Percentiles rank a stretch among this genome's conserved stretches.
Conservation (phyloP, 2,329 filamentous ascomycete genomes). For the Chaetomium globosum region DNA sequence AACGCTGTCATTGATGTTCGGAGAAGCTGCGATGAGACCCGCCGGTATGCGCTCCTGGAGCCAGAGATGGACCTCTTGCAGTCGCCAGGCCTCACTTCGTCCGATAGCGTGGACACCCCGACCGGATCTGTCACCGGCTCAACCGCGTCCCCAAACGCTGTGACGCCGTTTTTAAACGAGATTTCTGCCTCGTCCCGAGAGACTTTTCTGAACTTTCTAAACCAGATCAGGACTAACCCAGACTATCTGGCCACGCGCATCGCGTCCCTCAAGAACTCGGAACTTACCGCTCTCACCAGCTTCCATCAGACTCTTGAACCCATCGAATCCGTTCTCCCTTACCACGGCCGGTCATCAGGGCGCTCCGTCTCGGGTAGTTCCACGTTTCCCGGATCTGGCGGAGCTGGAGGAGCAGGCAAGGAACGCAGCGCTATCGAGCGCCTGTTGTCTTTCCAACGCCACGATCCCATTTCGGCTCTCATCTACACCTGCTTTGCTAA, state of each 20-base stretch:
- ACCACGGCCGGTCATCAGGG: slow-evolving; percentile 57
- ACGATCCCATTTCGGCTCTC: slow-evolving; percentile 81
- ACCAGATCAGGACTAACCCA: slow-evolving; percentile 79
- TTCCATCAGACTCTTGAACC: slow-evolving; percentile 79
- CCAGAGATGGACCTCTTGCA: slow-evolving; percentile 70
- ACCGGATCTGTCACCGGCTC: slow-evolving; percentile 47
- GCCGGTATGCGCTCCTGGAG: slow-evolving; percentile 70
- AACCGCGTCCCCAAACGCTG: slow-evolving; percentile 46
- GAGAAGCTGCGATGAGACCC: slow-evolving; percentile 72
- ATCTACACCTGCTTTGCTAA: slow-evolving; percentile 89
- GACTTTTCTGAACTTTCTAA: slow-evolving; percentile 76
- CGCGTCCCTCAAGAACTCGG: slow-evolving; percentile 70
- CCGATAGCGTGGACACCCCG: slow-evolving; percentile 55
- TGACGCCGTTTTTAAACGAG: slow-evolving; percentile 66
- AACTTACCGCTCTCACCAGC: slow-evolving; percentile 75
- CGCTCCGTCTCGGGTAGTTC: slow-evolving; percentile 42
- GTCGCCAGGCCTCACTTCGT: slow-evolving; percentile 52
- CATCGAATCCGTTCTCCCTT: slow-evolving; percentile 79
- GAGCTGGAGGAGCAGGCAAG: slow-evolving; percentile 39
- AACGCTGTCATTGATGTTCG: slow-evolving; percentile 79
- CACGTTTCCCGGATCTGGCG: slow-evolving; percentile 40
- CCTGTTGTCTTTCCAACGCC: slow-evolving; percentile 83
- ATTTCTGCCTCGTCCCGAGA: slow-evolving; percentile 75
- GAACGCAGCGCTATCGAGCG: slow-evolving; percentile 71
- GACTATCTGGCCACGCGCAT: slow-evolving; percentile 85